These are phyloP conservation scores for Aspergillus arachidicola DNA, from an alignment of 2,329 filamentous ascomycete species.

Conservation along the genomic window DNA sequence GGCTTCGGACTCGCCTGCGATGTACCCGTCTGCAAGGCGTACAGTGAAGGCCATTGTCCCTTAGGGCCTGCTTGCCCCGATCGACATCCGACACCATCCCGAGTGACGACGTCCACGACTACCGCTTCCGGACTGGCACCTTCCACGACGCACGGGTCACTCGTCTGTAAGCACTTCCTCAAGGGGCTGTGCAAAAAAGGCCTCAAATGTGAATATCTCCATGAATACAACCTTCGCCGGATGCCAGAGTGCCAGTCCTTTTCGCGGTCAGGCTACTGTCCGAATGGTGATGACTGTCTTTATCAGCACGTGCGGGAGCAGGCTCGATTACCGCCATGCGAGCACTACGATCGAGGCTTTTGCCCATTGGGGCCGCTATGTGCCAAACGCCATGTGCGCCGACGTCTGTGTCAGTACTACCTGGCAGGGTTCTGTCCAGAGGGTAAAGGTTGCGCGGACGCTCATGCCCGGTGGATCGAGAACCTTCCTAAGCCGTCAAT, in stretches of 20 bases:
- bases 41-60: conserved; percentile 82
- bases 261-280: conserved; percentile 89
- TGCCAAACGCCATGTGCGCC: conserved; percentile 83
- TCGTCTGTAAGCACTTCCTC: conserved; percentile 99
- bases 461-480: conserved; percentile 77
- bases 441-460: conserved; percentile 71
- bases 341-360: conserved; percentile 93
- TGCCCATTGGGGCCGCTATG: conserved; percentile 87
- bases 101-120: conserved; percentile 47
- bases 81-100: conserved; percentile 65
- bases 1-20: conserved; percentile 80
- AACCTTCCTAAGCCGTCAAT: conserved; percentile 64
- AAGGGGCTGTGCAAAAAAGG: conserved; percentile 97
- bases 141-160: conserved; percentile 51
- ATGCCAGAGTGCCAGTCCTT: conserved; percentile 99
- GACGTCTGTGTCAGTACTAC: conserved; percentile 80
- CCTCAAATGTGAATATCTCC: conserved; percentile 93
- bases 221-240: conserved; percentile 97
- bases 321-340: conserved; percentile 76
- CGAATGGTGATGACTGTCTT: conserved; percentile 93
- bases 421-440: conserved; percentile 94
- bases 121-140: conserved; percentile 45
- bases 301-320: conserved; percentile 88
- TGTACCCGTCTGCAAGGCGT: conserved; percentile 82
- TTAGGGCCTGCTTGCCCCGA: conserved; percentile 83